phyloP scores from a whole-genome alignment of 2,329 filamentous ascomycete genomes.

The Amesomyces nigricolor region DNA sequence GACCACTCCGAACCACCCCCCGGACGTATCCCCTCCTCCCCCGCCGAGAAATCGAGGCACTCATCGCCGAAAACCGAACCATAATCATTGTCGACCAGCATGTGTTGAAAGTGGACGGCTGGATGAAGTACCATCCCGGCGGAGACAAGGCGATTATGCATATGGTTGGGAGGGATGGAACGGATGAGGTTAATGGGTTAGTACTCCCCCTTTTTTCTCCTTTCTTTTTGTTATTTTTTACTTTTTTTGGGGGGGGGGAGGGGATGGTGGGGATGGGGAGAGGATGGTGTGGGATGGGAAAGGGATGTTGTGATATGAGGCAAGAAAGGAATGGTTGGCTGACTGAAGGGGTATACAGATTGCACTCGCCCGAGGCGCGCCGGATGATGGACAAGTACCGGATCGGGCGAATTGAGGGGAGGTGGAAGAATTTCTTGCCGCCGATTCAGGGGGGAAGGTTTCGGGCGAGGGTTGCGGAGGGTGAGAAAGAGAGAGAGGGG shows the following conservation, averaged over 20 bases:
- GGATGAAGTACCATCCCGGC: conserved; percentile 85
- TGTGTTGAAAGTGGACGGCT: conserved; percentile 83
- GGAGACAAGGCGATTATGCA: conserved; percentile 87
- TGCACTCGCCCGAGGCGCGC: conserved; percentile 76
- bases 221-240: background rate
- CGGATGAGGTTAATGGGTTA: conserved; percentile 87
- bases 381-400: conserved; percentile 74
- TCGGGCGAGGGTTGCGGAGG: conserved; percentile 28
- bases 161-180: conserved; percentile 90
- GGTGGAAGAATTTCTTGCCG: conserved; percentile 82
- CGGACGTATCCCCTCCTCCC: conserved; percentile 36
- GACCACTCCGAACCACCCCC: background rate
- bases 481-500: conserved; percentile 15
- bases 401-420: conserved; percentile 74
- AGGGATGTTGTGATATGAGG: background rate
- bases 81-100: conserved; percentile 76
- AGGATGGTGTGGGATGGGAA: too few species aligned
- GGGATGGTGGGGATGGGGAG: too few species aligned
- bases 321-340: background rate
- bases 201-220: conserved; percentile 30
- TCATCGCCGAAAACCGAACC: conserved; percentile 75
- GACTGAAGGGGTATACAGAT: conserved; percentile 41
- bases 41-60: conserved; percentile 61
- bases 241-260: too few species aligned
- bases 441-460: conserved; percentile 76